These are phyloP conservation scores for Suillus sp. DNA, from an alignment of 768 basidiomycete species.

Conservation along the genomic window DNA sequence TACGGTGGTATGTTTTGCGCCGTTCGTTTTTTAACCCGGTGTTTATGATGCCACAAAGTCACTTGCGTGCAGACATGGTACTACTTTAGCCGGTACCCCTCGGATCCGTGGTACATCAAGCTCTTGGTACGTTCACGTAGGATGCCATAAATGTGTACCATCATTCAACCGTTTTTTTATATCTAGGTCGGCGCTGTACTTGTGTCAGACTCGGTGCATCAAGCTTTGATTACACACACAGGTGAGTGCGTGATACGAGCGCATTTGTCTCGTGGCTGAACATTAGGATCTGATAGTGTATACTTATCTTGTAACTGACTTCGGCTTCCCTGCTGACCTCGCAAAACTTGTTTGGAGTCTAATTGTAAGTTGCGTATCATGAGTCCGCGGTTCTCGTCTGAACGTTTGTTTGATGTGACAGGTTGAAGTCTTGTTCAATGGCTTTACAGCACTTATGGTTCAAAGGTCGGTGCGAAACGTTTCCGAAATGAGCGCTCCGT, in stretches of 20 bases:
- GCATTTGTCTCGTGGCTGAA: neutral
- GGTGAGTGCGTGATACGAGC: conserved; percentile 30
- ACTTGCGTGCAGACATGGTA: conserved; percentile 57
- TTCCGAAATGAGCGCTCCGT: too few relatives aligned
- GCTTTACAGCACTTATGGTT: conserved; percentile 50
- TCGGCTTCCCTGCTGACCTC: conserved; percentile 32
- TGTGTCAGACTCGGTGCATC: conserved; percentile 54
- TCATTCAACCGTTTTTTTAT: conserved; percentile 6
- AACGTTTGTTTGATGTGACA: conserved; percentile 19
- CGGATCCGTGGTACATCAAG: conserved; percentile 51
- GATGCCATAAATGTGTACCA: neutral
- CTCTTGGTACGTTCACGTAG: conserved; percentile 39
- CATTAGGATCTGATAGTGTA: conserved; percentile 40
- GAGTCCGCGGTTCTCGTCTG: conserved; percentile 6
- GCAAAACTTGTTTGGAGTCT: conserved; percentile 41
- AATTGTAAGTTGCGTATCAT: conserved; percentile 17
- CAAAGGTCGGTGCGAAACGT: conserved; percentile 31
- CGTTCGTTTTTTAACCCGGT: neutral
- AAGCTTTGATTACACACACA: conserved; percentile 54
- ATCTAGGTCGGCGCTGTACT: conserved; percentile 51
- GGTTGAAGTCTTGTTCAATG: conserved; percentile 53
- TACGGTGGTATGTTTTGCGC: conserved; percentile 46
- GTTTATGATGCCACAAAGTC: conserved; percentile 36
- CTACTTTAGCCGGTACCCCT: conserved; percentile 51
- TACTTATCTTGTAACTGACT: conserved; percentile 48